These are phyloP conservation scores for Pythium rishiriense DNA, from an alignment of 352 stramenopile genomes.

Conservation along the genomic window DNA sequence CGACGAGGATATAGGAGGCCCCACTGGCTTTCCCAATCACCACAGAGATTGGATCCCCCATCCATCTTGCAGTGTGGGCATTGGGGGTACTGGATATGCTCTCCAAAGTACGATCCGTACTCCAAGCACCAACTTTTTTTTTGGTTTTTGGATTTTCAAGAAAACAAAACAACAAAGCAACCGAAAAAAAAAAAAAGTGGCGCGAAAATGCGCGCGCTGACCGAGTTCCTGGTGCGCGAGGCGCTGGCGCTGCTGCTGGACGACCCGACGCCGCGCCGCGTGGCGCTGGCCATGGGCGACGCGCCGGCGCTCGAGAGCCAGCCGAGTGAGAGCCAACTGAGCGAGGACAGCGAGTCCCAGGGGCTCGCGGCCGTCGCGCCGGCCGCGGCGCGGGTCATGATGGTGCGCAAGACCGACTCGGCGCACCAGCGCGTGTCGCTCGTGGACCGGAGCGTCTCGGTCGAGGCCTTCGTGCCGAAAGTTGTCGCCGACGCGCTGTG, in stretches of 20 bases:
- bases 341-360: slow-evolving; percentile 65
- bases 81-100: not conserved
- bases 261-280: slow-evolving; percentile 22
- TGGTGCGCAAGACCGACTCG: slow-evolving; percentile 48
- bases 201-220: slow-evolving; percentile 33
- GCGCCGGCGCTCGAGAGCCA: slow-evolving; percentile 37
- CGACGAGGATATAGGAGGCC: too few species aligned
- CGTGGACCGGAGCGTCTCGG: slow-evolving; percentile 45
- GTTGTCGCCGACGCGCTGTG: slow-evolving; percentile 26
- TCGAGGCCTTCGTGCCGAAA: slow-evolving; percentile 53
- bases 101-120: not conserved
- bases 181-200: not conserved
- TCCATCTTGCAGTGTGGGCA: not conserved
- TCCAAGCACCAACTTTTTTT: not conserved
- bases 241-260: slow-evolving; percentile 50
- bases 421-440: slow-evolving; percentile 42
- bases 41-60: not conserved
- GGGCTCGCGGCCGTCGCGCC: not conserved
- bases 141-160: not conserved
- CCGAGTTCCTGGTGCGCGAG: slow-evolving; percentile 59
- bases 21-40: not conserved
- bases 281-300: slow-evolving; percentile 19
- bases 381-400: slow-evolving; percentile 45
- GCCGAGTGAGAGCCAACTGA: slow-evolving; percentile 31
- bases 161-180: not conserved